These are phyloP conservation scores for Lentinula aciculospora DNA, from an alignment of 768 basidiomycete genomes.

Conservation along the genomic window DNA sequence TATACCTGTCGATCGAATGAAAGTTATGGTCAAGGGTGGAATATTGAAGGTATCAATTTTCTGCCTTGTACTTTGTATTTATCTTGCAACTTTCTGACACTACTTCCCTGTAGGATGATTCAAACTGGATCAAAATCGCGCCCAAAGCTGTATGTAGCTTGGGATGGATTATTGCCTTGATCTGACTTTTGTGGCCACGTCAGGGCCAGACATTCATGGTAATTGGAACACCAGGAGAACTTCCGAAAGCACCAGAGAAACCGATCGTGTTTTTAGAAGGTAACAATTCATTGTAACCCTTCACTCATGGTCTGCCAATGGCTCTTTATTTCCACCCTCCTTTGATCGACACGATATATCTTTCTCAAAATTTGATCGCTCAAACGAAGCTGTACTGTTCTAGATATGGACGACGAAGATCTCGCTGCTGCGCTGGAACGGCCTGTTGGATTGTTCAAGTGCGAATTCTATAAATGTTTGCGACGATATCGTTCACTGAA, in stretches of 20 bases:
- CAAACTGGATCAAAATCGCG: conserved; percentile 77
- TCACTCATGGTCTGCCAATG: not conserved
- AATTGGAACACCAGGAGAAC: conserved; percentile 88
- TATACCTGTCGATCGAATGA: conserved; percentile 89
- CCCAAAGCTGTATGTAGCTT: conserved; percentile 66
- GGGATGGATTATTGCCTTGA: not conserved
- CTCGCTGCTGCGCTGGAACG: conserved; percentile 78
- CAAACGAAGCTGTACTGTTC: conserved; percentile 4
- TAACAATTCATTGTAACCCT: conserved; percentile 19
- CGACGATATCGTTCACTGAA: not conserved
- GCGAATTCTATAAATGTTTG: conserved; percentile 12
- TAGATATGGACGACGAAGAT: conserved; percentile 82
- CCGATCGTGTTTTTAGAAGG: conserved; percentile 84
- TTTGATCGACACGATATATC: not conserved
- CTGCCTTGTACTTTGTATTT: not conserved
- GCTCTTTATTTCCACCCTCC: not conserved
- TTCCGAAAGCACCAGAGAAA: conserved; percentile 82
- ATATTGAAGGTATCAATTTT: conserved; percentile 66
- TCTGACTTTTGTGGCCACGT: not conserved
- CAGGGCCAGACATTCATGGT: conserved; percentile 91
- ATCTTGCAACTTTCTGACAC: not conserved
- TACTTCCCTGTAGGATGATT: conserved; percentile 59
- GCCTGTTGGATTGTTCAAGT: conserved; percentile 83
- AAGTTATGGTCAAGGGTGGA: conserved; percentile 93
- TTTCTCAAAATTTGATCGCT: too few species aligned